Evolutionary conservation across 2,329 filamentous ascomycete genomes (phyloP).

Genomic region (Fusarium compactum): DNA sequence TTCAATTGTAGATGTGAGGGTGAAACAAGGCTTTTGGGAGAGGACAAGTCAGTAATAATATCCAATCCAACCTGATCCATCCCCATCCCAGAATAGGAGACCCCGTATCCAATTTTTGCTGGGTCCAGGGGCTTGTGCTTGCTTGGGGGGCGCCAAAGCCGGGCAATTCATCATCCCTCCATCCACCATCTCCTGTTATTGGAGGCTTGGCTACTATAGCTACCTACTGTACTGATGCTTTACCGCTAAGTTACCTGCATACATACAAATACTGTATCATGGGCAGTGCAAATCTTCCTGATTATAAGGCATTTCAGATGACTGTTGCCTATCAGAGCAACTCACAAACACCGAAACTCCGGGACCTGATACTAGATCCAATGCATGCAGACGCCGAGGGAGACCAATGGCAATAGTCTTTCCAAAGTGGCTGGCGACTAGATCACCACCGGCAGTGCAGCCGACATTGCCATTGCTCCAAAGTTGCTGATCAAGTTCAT

Average conservation of each 20-base stretch:
- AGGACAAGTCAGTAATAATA: conserved; percentile 46
- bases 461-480: conserved; percentile 27
- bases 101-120: conserved; percentile 40
- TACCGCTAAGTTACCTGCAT: not conserved
- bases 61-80: not conserved
- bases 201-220: conserved; percentile 15
- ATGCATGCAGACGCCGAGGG: not conserved
- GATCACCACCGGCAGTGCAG: conserved; percentile 19
- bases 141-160: conserved; percentile 33
- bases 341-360: not conserved
- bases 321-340: not conserved
- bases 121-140: conserved; percentile 38
- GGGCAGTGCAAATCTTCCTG: conserved; percentile 4
- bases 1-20: conserved; percentile 34
- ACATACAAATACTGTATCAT: not conserved
- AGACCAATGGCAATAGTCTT: conserved; percentile 13
- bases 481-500: conserved; percentile 43
- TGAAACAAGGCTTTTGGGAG: conserved; percentile 40
- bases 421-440: conserved; percentile 13
- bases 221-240: not conserved
- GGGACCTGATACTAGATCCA: not conserved
- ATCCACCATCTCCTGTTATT: conserved; percentile 8
- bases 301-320: conserved; percentile 18
- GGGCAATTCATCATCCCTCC: conserved; percentile 23
- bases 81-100: conserved; percentile 32